Evolutionary conservation across 139 green algal genomes (phyloP).

Genomic region (Astrephomene gubernaculifera): DNA sequence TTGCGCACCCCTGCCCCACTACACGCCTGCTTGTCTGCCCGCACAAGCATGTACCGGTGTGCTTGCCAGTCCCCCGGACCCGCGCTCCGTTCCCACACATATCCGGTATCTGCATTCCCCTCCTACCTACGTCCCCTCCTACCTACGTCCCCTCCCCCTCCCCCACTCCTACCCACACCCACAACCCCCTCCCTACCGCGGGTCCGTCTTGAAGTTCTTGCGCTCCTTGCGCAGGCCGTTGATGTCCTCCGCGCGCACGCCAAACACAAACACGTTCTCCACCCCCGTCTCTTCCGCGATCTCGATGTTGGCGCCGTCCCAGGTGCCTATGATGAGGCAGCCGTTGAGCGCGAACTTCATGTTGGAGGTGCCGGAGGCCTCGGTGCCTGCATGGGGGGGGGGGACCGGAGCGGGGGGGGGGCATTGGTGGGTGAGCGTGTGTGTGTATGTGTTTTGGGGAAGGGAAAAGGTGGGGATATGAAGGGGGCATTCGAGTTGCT

Average conservation of each 20-base stretch:
- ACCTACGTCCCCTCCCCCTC: no score
- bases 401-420: not conserved
- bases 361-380: slow-evolving; percentile 97
- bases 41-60: no score
- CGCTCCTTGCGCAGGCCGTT: slow-evolving; percentile 84
- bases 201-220: slow-evolving; percentile 86
- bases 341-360: slow-evolving; percentile 99
- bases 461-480: no score
- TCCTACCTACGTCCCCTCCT: no score
- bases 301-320: slow-evolving; percentile 98
- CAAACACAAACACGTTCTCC: slow-evolving; percentile 90
- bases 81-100: no score
- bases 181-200: slow-evolving; percentile 56
- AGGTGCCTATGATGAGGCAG: slow-evolving; percentile 70
- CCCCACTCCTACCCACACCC: no score
- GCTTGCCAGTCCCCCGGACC: no score
- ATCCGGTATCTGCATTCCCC: no score
- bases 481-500: slow-evolving; percentile 99
- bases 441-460: no score
- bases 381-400: slow-evolving; percentile 76
- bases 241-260: slow-evolving; percentile 73
- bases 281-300: slow-evolving; percentile 90
- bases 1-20: no score
- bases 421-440: no score
- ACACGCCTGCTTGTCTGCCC: no score